Percentiles rank a stretch among this genome's conserved stretches.
These are phyloP conservation scores for Entophlyctis luteolus DNA, from an alignment of 192 early-diverging fungal genomes.

Conservation along the genomic window DNA sequence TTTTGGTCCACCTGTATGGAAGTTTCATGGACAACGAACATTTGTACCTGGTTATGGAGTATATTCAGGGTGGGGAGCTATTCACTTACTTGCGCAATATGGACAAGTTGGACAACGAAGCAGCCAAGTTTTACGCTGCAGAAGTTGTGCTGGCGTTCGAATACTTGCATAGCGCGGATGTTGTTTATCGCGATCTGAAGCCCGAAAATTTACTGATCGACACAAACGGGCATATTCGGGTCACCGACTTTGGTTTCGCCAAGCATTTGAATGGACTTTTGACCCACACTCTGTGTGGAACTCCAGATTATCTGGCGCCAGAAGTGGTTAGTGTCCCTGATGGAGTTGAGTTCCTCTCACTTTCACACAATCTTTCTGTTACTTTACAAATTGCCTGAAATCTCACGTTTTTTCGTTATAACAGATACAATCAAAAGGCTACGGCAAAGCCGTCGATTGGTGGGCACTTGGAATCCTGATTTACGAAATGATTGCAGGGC, in stretches of 20 bases:
- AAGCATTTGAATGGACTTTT: conserved; percentile 63
- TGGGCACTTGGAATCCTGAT: conserved; percentile 89
- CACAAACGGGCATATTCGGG: conserved; percentile 65
- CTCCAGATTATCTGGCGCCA: conserved; percentile 77
- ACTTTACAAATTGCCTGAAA: not conserved
- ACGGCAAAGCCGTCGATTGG: conserved; percentile 94
- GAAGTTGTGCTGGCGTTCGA: conserved; percentile 72
- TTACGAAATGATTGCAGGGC: conserved; percentile 63
- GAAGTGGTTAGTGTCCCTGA: conserved; percentile 43
- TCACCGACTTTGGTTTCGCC: conserved; percentile 78
- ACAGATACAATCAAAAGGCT: conserved; percentile 76
- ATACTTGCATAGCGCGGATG: conserved; percentile 63
- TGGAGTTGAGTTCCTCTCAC: conserved; percentile 10
- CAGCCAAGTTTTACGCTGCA: conserved; percentile 77
- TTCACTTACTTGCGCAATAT: conserved; percentile 92
- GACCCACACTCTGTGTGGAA: conserved; percentile 75
- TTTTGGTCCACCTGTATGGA: conserved; percentile 91
- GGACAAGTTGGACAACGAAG: conserved; percentile 81
- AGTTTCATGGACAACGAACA: conserved; percentile 78
- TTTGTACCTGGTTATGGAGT: conserved; percentile 75
- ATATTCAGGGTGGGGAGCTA: conserved; percentile 76
- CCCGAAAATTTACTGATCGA: conserved; percentile 50
- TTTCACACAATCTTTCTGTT: not conserved
- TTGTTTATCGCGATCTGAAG: conserved; percentile 53
- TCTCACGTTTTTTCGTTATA: not conserved